phyloP scores from a whole-genome alignment of 2,329 filamentous ascomycete genomes.

The Aspergillus thermomutatus region DNA sequence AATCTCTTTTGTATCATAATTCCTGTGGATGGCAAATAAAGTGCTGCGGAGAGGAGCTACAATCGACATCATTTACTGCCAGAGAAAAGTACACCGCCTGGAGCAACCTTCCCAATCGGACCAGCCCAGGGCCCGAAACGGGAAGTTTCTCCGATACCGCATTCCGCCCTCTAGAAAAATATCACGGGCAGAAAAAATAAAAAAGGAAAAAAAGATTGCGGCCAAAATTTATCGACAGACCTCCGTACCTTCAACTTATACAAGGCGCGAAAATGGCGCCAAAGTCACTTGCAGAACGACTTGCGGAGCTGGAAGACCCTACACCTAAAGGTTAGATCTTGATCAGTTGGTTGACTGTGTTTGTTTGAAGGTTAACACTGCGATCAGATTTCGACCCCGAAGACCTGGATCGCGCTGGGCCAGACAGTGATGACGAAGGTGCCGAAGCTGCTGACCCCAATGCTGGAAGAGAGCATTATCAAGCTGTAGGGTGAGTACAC shows the following conservation, averaged over 20 bases:
- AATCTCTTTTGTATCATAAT: slow-evolving; percentile 39
- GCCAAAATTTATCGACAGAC: slow-evolving; percentile 11
- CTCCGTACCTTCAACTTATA: slow-evolving; percentile 8
- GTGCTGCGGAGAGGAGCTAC: neutral
- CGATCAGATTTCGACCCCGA: slow-evolving; percentile 75
- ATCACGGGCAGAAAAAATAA: slow-evolving; percentile 18
- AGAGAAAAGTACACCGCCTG: slow-evolving; percentile 18
- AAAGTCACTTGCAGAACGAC: slow-evolving; percentile 59
- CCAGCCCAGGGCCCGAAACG: neutral
- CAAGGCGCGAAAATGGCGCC: slow-evolving; percentile 25
- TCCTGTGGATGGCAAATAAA: neutral
- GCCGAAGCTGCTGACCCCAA: slow-evolving; percentile 47
- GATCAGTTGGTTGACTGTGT: neutral
- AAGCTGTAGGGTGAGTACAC: slow-evolving; percentile 62
- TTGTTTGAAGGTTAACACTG: slow-evolving; percentile 5
- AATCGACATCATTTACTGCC: slow-evolving; percentile 15
- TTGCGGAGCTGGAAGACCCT: slow-evolving; percentile 61
- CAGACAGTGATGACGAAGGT: slow-evolving; percentile 53
- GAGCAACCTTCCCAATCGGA: neutral
- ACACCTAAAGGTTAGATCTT: slow-evolving; percentile 56
- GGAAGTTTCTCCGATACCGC: slow-evolving; percentile 13
- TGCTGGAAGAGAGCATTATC: slow-evolving; percentile 81
- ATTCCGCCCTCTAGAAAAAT: slow-evolving; percentile 8
- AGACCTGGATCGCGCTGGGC: slow-evolving; percentile 56
- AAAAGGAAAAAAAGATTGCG: slow-evolving; percentile 21